Evolutionary conservation across 768 basidiomycete species (phyloP).

Genomic region (Boletus fagicola): DNA sequence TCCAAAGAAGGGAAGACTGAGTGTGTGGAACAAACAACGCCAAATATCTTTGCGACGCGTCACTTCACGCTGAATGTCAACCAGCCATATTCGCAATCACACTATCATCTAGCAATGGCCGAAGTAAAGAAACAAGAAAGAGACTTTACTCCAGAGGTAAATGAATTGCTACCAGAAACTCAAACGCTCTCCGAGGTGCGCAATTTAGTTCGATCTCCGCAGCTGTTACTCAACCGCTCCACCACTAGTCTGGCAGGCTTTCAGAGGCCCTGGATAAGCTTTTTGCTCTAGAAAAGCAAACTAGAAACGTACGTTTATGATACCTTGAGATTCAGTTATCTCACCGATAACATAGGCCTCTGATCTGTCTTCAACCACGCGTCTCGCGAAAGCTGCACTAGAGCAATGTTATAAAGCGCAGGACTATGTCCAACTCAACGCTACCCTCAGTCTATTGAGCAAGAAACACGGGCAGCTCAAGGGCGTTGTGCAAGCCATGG

Average conservation of each 20-base stretch:
- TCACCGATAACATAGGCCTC: constrained; percentile 62
- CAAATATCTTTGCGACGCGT: constrained; percentile 65
- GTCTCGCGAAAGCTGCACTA: constrained; percentile 71
- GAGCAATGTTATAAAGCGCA: constrained; percentile 70
- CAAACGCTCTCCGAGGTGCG: constrained; percentile 69
- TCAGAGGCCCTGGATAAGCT: constrained; percentile 90
- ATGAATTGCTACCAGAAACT: constrained; percentile 68
- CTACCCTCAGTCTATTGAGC: constrained; percentile 63
- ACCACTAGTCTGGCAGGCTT: constrained; percentile 68
- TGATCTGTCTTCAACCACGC: constrained; percentile 88
- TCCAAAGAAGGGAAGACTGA: constrained; percentile 17
- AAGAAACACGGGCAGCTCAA: constrained; percentile 99
- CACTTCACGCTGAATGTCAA: constrained; percentile 35
- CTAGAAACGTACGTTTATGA: constrained; percentile 74
- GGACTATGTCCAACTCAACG: constrained; percentile 70
- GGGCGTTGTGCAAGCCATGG: constrained; percentile 84
- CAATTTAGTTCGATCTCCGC: not conserved
- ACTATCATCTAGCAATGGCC: constrained; percentile 57
- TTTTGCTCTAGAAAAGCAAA: constrained; percentile 88
- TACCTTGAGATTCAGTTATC: not conserved
- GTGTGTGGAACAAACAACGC: constrained; percentile 31
- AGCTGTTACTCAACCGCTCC: constrained; percentile 7
- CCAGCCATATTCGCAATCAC: constrained; percentile 42
- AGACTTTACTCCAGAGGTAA: constrained; percentile 84
- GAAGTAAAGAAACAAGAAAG: constrained; percentile 83